Base-by-base conservation (phyloP, 2,329 filamentous ascomycete genomes). In the Fusarium pininemorale region DNA sequence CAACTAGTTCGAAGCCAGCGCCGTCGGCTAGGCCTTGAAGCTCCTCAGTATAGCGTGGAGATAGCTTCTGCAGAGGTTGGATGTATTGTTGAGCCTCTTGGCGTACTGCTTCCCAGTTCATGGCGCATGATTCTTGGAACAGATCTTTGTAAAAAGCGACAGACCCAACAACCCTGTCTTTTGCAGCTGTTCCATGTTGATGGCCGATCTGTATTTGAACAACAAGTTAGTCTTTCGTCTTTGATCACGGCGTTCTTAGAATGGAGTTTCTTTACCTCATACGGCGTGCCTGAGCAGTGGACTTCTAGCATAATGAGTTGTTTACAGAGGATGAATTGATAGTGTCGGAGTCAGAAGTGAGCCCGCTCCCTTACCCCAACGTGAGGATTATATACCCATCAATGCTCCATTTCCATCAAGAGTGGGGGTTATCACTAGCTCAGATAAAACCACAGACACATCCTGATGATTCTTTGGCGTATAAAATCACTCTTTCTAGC, bases 11-110 rank as follows among this genome's bases (percentile, higher is more conserved):
- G 13, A 84, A 77, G 0, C 76, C 79, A 0, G 88, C 83, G 5
- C 89, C 89, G 3, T 86, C 83, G 0, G 89, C 88, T 45, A 91
- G 84, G 16, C 88, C 90, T 62, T 79, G 76, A 65, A 88, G 86
- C 70, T 88, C 87, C 6, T 79, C 64, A 1, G 62, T 24, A 22
- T 74, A 64, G 4, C 58, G 54, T 10, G 65, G 67, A 13, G 50
- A 65, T 22, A 74, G 13, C 2, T n/a, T 62, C 26, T 55, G 26
- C 5, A 77, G 55, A 24, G 70, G 54, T 5, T 59, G n/a, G 6
- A 73, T 32, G 24, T 74, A 77, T 9, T 67, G 69, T 4, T 26
- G 16, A 5, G 75, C 73, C 24, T 77, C 69, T 51, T 54, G 20
- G 5, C 57, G 53, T 9, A 77, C 70, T 7, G 44, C 37, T 2